Percentiles rank a stretch among this genome's conserved stretches.
Conservation (phyloP, 1,139 yeast species). For the Geotrichum fermentans region DNA sequence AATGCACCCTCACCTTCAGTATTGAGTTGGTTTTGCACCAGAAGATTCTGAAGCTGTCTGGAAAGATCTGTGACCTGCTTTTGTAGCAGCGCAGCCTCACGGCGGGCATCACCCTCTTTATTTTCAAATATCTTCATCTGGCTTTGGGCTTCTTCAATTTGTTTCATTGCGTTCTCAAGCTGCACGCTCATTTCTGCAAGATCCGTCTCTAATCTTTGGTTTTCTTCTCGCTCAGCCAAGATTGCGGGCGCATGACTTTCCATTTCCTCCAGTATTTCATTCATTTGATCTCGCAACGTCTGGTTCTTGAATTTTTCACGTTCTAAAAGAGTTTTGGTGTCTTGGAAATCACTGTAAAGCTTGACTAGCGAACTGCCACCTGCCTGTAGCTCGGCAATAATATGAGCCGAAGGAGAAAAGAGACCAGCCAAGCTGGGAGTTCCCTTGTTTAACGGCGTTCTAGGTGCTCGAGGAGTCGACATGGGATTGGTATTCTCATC, state of each 20-base stretch:
- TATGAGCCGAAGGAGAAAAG: constrained; percentile 44
- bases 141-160: constrained; percentile 39
- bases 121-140: constrained; percentile 30
- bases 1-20: constrained; percentile 50
- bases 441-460: constrained; percentile 14
- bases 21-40: constrained; percentile 58
- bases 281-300: constrained; percentile 63
- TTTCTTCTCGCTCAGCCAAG: constrained; percentile 58
- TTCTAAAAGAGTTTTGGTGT: constrained; percentile 58
- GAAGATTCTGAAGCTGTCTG: constrained; percentile 67
- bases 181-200: constrained; percentile 49
- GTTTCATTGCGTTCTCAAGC: constrained; percentile 46
- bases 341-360: constrained; percentile 59
- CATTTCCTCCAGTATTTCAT: constrained; percentile 66
- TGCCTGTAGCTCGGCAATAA: constrained; percentile 45
- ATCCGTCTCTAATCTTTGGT: constrained; percentile 47
- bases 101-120: constrained; percentile 30
- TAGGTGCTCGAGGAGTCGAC: constrained; percentile 7
- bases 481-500: constrained; percentile 19
- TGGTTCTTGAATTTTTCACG: constrained; percentile 70
- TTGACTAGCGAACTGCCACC: constrained; percentile 62
- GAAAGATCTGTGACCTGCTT: constrained; percentile 68
- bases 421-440: constrained; percentile 25
- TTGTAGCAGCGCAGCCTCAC: constrained; percentile 40
- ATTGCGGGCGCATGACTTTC: constrained; percentile 77